Percentiles rank a stretch among this genome's conserved stretches.
Conservation (phyloP, 371 early-diverging fungal species). For the Lichtheimia ornata region DNA sequence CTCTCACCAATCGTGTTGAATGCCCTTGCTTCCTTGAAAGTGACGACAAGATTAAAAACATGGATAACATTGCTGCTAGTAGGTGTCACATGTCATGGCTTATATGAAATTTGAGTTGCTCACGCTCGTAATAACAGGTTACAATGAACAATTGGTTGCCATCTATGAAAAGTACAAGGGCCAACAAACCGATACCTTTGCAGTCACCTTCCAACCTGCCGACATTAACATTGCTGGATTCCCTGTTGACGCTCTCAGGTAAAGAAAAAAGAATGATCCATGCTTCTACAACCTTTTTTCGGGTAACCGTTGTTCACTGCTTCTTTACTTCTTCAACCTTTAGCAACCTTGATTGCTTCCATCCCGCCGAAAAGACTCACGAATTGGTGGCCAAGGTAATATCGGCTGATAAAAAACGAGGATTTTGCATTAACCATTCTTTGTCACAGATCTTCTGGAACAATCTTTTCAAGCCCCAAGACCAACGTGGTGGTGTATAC, state of each 20-base stretch:
- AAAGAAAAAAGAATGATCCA: not conserved
- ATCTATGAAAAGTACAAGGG: conserved; percentile 16
- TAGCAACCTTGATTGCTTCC: conserved; percentile 23
- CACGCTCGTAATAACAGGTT: not conserved
- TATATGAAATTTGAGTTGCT: not conserved
- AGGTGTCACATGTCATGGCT: not conserved
- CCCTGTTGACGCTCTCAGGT: conserved; percentile 12
- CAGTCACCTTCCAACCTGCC: conserved; percentile 7
- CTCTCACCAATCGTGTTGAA: conserved; percentile 13
- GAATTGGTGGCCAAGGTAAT: conserved; percentile 15
- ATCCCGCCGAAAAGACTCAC: conserved; percentile 15
- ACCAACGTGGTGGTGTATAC: not conserved
- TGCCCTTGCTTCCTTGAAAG: conserved; percentile 17
- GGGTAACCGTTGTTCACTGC: not conserved
- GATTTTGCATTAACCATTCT: not conserved
- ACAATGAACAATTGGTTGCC: conserved; percentile 9
- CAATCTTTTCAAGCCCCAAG: conserved; percentile 10
- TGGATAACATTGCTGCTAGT: conserved; percentile 7
- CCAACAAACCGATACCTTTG: conserved; percentile 8
- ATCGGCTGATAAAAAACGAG: not conserved
- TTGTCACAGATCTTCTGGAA: conserved; percentile 14
- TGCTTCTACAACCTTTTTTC: not conserved
- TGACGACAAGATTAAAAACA: not conserved
- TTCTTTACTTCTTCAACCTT: not conserved
- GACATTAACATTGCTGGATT: conserved; percentile 12